A percentile compares a stretch with the other conserved stretches of the same genome.
These are phyloP conservation scores for Chaetomium olivaceum DNA, from an alignment of 2,329 filamentous ascomycete genomes.

Conservation along the genomic window DNA sequence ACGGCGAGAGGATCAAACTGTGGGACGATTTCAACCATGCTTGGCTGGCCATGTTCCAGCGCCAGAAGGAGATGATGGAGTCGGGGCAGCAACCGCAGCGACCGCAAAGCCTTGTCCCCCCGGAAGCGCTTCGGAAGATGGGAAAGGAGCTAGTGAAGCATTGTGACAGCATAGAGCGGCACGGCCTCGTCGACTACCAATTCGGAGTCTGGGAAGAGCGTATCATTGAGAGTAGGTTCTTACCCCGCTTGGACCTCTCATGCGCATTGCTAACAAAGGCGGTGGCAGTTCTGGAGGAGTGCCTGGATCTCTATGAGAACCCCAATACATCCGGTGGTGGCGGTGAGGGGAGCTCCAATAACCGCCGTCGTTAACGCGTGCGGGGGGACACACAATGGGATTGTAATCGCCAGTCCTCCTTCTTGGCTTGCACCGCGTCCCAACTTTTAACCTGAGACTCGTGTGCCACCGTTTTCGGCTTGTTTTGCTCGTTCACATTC, in stretches of 20 bases:
- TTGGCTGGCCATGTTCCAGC: conserved; percentile 82
- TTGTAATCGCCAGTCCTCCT: neutral
- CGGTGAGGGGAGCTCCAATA: conserved; percentile 23
- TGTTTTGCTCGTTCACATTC: neutral
- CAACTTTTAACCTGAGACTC: neutral
- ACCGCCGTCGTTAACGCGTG: conserved; percentile 23
- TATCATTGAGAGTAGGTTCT: conserved; percentile 74
- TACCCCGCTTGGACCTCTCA: neutral
- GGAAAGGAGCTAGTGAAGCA: conserved; percentile 78
- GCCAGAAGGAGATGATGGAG: conserved; percentile 74
- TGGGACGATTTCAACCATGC: conserved; percentile 96
- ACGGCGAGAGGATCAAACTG: conserved; percentile 74
- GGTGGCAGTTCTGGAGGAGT: conserved; percentile 40
- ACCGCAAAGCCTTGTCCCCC: conserved; percentile 64
- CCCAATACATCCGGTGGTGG: conserved; percentile 40
- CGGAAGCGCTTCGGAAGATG: conserved; percentile 72
- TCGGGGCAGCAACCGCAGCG: conserved; percentile 59
- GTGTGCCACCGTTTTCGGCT: conserved; percentile 11
- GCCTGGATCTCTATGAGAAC: conserved; percentile 49
- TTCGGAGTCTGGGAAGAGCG: conserved; percentile 96
- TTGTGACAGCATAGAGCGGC: conserved; percentile 83
- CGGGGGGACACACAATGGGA: neutral
- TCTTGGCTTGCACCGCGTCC: neutral
- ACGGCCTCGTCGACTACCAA: conserved; percentile 96
- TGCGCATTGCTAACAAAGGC: conserved; percentile 9